Percentiles rank a stretch among this genome's conserved stretches.
Conservation (phyloP, 2,329 filamentous ascomycete species). For the Chrysosporium keratinophilum region DNA sequence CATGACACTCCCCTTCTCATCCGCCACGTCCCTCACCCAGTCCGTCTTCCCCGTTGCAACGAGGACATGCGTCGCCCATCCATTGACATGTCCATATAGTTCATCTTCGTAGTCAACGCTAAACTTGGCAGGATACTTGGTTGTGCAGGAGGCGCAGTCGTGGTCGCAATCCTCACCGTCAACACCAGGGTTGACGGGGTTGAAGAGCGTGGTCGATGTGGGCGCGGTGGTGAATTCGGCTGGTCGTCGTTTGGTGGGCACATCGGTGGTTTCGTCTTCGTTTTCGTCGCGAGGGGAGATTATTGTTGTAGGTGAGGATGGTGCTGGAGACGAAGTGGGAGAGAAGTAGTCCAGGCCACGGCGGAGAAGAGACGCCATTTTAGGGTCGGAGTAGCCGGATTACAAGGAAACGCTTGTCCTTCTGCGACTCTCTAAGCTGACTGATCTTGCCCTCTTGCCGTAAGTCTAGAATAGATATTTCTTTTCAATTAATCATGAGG, state of each 20-base stretch:
- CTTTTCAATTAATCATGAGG: neutral
- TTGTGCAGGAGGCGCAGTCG: constrained; percentile 72
- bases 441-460: too few species aligned
- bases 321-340: constrained; percentile 4
- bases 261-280: constrained; percentile 10
- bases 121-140: constrained; percentile 66
- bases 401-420: neutral
- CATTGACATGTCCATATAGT: constrained; percentile 75
- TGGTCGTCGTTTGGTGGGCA: constrained; percentile 16
- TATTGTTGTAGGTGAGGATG: neutral
- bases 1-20: constrained; percentile 82
- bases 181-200: constrained; percentile 58
- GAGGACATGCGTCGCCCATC: constrained; percentile 79
- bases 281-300: neutral
- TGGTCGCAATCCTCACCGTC: constrained; percentile 84
- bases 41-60: constrained; percentile 94
- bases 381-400: neutral
- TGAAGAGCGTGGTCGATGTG: constrained; percentile 52
- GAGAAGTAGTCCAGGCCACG: constrained; percentile 11
- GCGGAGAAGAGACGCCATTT: constrained; percentile 12
- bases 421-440: too few species aligned
- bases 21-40: constrained; percentile 79
- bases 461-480: too few species aligned
- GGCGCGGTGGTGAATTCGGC: constrained; percentile 42
- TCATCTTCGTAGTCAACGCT: constrained; percentile 64